Percentiles rank a stretch among this genome's conserved stretches.
phyloP scores from a whole-genome alignment of 208 protist species.

The Trypanosoma theileri region DNA sequence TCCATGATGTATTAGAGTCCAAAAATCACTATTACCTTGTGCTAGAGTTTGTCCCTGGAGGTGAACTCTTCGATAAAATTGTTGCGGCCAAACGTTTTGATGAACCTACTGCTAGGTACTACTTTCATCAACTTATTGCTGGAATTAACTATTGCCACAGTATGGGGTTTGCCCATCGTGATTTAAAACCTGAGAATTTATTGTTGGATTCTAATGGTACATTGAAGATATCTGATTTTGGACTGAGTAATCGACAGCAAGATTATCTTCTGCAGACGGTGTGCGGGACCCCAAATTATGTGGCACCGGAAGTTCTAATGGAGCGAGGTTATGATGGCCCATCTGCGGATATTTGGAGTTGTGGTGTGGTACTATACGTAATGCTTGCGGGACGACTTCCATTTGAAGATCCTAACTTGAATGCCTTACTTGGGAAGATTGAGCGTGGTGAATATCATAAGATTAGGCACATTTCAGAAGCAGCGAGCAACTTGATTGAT shows the following conservation, averaged over 20 bases:
- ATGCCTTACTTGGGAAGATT: slow-evolving; percentile 37
- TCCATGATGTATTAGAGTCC: slow-evolving; percentile 64
- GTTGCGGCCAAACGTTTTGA: slow-evolving; percentile 29
- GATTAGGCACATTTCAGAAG: slow-evolving; percentile 29
- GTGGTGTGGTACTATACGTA: slow-evolving; percentile 89
- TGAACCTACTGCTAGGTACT: slow-evolving; percentile 40
- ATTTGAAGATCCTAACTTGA: slow-evolving; percentile 57
- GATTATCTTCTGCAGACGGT: slow-evolving; percentile 33
- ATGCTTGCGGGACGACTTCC: slow-evolving; percentile 75
- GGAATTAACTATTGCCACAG: slow-evolving; percentile 65
- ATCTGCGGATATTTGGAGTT: slow-evolving; percentile 92
- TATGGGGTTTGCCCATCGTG: slow-evolving; percentile 61
- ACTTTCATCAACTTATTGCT: slow-evolving; percentile 63
- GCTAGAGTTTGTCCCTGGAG: slow-evolving; percentile 73
- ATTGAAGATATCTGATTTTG: slow-evolving; percentile 48
- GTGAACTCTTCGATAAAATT: slow-evolving; percentile 46
- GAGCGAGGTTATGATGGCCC: slow-evolving; percentile 64
- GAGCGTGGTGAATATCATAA: slow-evolving; percentile 51
- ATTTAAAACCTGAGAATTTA: slow-evolving; percentile 59
- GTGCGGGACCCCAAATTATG: slow-evolving; percentile 62
- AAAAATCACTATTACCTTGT: slow-evolving; percentile 73
- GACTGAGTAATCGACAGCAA: slow-evolving; percentile 36
- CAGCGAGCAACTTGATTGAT: slow-evolving; percentile 42
- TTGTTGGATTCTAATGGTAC: slow-evolving; percentile 39
- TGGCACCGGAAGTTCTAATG: slow-evolving; percentile 81